phyloP scores from a whole-genome alignment of 164 flowering plant genomes.

The Magnolia kwangsiensis region DNA sequence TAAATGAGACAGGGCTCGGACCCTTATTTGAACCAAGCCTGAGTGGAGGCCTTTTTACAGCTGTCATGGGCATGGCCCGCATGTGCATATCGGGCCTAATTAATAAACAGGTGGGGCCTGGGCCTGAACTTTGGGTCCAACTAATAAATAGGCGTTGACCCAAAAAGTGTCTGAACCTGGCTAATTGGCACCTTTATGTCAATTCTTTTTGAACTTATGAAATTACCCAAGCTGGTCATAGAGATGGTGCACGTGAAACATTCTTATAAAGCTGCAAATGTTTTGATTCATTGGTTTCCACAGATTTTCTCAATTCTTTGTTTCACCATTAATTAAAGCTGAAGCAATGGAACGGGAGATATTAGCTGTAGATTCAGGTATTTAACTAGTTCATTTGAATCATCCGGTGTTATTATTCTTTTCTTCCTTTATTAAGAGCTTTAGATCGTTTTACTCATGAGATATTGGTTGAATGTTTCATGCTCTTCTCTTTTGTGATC shows the following conservation, averaged over 20 bases:
- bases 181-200: too few species aligned
- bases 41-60: background rate
- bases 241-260: background rate
- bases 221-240: too few species aligned
- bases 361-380: conserved; percentile 96
- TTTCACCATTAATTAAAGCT: conserved; percentile 82
- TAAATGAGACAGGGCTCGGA: background rate
- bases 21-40: background rate
- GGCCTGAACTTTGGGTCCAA: too few species aligned
- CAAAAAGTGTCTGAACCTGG: too few species aligned
- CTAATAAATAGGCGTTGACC: too few species aligned
- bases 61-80: background rate
- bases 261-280: background rate
- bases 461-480: background rate
- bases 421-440: background rate
- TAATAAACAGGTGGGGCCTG: too few species aligned
- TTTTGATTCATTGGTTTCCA: background rate
- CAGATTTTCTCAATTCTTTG: conserved; percentile 96
- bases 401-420: background rate
- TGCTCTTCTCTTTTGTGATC: conserved; percentile 11
- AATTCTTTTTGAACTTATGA: too few species aligned
- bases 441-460: background rate
- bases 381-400: background rate
- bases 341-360: conserved; percentile 99
- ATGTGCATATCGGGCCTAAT: background rate